phyloP scores from a whole-genome alignment of 805 yeast genomes.

The Saccharomycopsis javanensis region DNA sequence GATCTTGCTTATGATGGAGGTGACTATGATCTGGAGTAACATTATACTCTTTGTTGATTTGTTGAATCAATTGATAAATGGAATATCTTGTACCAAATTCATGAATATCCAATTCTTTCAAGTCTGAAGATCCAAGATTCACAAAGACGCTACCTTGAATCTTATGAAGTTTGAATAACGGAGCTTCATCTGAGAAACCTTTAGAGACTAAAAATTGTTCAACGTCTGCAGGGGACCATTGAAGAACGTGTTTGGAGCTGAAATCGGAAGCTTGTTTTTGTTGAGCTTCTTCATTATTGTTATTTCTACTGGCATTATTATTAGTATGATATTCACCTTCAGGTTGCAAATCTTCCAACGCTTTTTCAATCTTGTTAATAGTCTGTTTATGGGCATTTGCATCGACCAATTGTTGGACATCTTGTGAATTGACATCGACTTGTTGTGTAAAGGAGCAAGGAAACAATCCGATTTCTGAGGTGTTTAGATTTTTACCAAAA shows the following conservation, averaged over 20 bases:
- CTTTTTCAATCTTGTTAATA: slow-evolving; percentile 64
- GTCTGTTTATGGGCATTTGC: slow-evolving; percentile 27
- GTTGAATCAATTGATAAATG: not conserved
- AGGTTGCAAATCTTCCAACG: slow-evolving; percentile 40
- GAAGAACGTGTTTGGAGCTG: slow-evolving; percentile 20
- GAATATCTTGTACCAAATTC: slow-evolving; percentile 88
- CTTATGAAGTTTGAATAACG: slow-evolving; percentile 76
- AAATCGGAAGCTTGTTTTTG: slow-evolving; percentile 5
- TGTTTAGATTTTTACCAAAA: slow-evolving; percentile 69
- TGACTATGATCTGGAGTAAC: not conserved
- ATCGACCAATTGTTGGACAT: not conserved
- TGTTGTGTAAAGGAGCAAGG: slow-evolving; percentile 81
- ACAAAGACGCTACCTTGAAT: slow-evolving; percentile 80
- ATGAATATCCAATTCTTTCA: slow-evolving; percentile 84
- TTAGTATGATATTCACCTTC: not conserved
- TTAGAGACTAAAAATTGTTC: slow-evolving; percentile 59
- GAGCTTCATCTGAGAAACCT: slow-evolving; percentile 67
- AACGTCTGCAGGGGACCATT: slow-evolving; percentile 86
- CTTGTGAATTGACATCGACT: slow-evolving; percentile 16
- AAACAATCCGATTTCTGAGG: slow-evolving; percentile 74
- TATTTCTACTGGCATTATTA: slow-evolving; percentile 9
- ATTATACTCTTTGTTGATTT: not conserved
- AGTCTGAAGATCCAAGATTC: slow-evolving; percentile 73
- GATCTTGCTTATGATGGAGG: not conserved
- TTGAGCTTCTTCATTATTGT: not conserved